Percentiles rank a stretch among this genome's conserved stretches.
Conservation (phyloP, 371 early-diverging fungal species). For the Fennellomyces sp. region DNA sequence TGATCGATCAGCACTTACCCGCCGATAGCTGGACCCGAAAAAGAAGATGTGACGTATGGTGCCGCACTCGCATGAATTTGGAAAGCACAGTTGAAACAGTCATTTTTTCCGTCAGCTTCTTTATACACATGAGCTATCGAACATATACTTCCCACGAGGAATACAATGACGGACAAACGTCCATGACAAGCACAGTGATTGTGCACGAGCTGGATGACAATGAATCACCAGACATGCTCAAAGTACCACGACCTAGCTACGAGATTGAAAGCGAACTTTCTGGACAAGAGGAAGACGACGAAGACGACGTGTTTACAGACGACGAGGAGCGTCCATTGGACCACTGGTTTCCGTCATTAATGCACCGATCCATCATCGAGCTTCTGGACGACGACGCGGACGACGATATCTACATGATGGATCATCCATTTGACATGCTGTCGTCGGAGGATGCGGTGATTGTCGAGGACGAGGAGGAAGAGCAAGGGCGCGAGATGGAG, state of each 20-base stretch:
- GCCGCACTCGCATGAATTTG: too few species aligned
- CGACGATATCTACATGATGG: slow-evolving; percentile 3
- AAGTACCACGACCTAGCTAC: slow-evolving; percentile 14
- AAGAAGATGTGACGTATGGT: too few species aligned
- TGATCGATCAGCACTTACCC: too few species aligned
- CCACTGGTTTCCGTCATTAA: slow-evolving; percentile 23
- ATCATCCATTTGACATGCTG: slow-evolving; percentile 10
- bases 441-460: neutral
- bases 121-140: neutral
- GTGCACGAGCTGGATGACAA: slow-evolving; percentile 13
- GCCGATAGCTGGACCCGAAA: too few species aligned
- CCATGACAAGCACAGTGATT: slow-evolving; percentile 2
- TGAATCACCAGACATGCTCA: slow-evolving; percentile 9
- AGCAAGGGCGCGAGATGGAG: neutral
- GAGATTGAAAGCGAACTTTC: slow-evolving; percentile 14
- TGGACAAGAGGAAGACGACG: slow-evolving; percentile 3
- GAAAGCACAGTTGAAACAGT: neutral
- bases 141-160: neutral
- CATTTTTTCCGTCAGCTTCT: neutral
- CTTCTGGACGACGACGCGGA: slow-evolving; percentile 14
- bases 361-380: slow-evolving; percentile 17
- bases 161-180: neutral
- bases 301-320: neutral
- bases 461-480: neutral
- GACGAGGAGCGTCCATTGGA: slow-evolving; percentile 16